Evolutionary conservation across 441 rosid species (phyloP).

Genomic region (Bruguiera hainesii): DNA sequence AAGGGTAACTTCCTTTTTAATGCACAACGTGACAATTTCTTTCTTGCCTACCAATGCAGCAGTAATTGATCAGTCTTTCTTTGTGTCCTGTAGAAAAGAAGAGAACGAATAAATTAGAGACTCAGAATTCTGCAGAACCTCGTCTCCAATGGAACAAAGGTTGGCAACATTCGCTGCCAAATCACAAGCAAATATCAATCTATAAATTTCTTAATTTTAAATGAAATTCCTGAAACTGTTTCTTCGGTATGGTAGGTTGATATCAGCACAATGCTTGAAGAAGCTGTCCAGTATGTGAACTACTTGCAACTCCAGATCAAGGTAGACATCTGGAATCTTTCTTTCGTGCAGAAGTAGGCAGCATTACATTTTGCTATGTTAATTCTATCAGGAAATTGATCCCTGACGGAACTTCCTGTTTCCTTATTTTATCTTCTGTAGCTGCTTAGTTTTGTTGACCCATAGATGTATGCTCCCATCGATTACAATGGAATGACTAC

Average conservation of each 20-base stretch:
- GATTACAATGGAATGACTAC: constrained; percentile 75
- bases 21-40: too few relatives aligned
- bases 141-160: constrained; percentile 84
- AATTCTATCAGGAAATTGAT: too few relatives aligned
- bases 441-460: constrained; percentile 71
- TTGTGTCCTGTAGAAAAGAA: constrained; percentile 54
- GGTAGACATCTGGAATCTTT: constrained; percentile 27
- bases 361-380: too few relatives aligned
- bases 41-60: too few relatives aligned
- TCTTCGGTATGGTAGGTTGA: constrained; percentile 48
- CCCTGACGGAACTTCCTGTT: background rate
- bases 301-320: constrained; percentile 82
- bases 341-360: background rate
- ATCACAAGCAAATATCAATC: background rate
- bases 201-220: background rate
- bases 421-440: constrained; percentile 21
- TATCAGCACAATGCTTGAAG: constrained; percentile 83
- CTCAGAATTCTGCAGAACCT: constrained; percentile 60
- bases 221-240: background rate
- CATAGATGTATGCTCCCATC: constrained; percentile 79
- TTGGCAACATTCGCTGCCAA: constrained; percentile 7
- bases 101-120: constrained; percentile 74
- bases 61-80: constrained; percentile 4
- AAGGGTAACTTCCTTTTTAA: constrained; percentile 34
- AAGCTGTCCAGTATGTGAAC: constrained; percentile 70